Evolutionary conservation across 2,329 filamentous ascomycete species (phyloP), one percentile per base, ranked within the genome.

Genomic region (Penicillium sp.): DNA sequence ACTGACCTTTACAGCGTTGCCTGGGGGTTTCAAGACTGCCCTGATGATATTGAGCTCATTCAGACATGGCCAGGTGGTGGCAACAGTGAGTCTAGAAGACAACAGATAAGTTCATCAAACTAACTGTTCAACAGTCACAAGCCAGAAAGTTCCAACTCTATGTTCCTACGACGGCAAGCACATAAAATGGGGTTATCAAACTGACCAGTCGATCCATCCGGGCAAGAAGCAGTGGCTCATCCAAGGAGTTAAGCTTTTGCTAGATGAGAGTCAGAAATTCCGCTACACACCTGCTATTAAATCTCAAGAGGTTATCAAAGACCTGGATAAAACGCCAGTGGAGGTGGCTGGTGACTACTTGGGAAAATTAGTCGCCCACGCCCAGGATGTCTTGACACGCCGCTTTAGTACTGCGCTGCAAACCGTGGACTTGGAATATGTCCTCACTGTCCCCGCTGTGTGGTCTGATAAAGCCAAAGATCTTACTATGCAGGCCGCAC

Each of bases 381-480:
- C 49, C 2, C 54, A 48, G 13, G 23, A 45, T 29, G 38, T 57
- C 40, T 46, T 67, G 12, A 25, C 35, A 0, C 50, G 42, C 13
- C 56, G 61, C 1, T 61, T 66, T 50, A 59, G 60, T 6, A 17
- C 31, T 2, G 40, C 55, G 0, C 41, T 64, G 6, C 37, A 62
- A 9, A 37, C 43, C 1, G 64, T 69, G 48, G 41, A 67, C 13
- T 50, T 67, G 23, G 47, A 65, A 29, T 74, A 61, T 33, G 49
- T 73, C 1, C 46, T 75, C 1, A 69, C 69, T 1, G 68, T 73
- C 1, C 72, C 73, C 0, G 73, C 72, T 2, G 67, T 75, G 0
- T 75, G 72, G 70, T 71, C 71, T 0, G 72, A 74, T 40, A 72
- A 69, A 38, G 73, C 67, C 0, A 71, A 73, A 45, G 64, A 74